A percentile compares a stretch with the other conserved stretches of the same genome.
phyloP scores from a whole-genome alignment of 2,329 filamentous ascomycete genomes.

The Cadophora gregata region DNA sequence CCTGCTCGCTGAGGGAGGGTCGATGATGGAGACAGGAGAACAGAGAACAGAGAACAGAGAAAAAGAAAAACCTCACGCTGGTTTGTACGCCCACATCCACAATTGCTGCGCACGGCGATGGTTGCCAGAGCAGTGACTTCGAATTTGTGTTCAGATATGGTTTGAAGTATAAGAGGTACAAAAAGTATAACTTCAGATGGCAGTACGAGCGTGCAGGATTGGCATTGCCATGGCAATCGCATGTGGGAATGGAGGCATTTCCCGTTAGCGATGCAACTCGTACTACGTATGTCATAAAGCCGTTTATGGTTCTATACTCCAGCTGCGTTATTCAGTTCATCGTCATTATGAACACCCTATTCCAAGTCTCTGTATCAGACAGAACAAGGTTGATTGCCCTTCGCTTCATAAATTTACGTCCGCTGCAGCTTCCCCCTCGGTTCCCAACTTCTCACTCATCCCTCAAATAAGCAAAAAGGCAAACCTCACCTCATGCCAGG shows the following conservation, averaged over 20 bases:
- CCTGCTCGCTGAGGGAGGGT: neutral
- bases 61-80: neutral
- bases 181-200: slow-evolving; percentile 12
- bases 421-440: slow-evolving; percentile 10
- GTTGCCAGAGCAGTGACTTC: neutral
- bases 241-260: neutral
- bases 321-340: neutral
- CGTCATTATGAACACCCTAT: neutral
- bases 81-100: neutral
- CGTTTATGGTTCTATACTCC: neutral
- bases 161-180: neutral
- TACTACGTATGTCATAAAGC: neutral
- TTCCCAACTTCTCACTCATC: slow-evolving; percentile 9
- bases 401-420: neutral
- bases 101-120: neutral
- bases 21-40: slow-evolving; percentile 2
- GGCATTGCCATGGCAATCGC: slow-evolving; percentile 15
- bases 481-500: slow-evolving; percentile 3
- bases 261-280: neutral
- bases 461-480: slow-evolving; percentile 2
- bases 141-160: neutral
- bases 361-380: slow-evolving; percentile 7
- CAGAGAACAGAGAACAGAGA: neutral
- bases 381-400: neutral
- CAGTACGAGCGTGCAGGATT: slow-evolving; percentile 1